Conservation (phyloP, 2,329 filamentous ascomycete species). For the Pseudogymnoascus sp. region DNA sequence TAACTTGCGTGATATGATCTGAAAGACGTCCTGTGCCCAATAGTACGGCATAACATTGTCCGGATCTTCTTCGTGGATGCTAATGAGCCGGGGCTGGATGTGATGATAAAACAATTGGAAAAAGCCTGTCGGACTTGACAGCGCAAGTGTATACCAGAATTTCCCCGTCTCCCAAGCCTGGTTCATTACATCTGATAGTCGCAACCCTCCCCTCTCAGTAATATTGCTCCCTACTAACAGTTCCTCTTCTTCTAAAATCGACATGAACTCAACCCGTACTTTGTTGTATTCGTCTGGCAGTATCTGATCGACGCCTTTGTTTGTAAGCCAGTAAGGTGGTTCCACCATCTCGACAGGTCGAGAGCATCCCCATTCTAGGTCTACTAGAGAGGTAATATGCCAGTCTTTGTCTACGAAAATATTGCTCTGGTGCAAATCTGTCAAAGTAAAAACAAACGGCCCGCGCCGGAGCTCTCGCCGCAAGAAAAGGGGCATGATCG, state of each 20-base stretch:
- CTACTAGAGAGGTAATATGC: conserved; percentile 26
- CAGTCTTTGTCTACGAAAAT: conserved; percentile 31
- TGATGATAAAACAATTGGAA: conserved; percentile 20
- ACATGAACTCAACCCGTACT: conserved; percentile 18
- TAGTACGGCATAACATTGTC: conserved; percentile 12
- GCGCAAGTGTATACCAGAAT: conserved; percentile 22
- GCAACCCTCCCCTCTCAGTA: conserved; percentile 12
- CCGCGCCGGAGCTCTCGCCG: conserved; percentile 22
- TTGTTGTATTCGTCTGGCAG: conserved; percentile 13
- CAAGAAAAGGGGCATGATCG: conserved; percentile 19
- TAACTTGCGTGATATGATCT: conserved; percentile 11
- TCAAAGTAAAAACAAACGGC: conserved; percentile 29
- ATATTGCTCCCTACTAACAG: conserved; percentile 13
- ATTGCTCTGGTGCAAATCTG: conserved; percentile 34
- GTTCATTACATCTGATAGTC: conserved; percentile 4
- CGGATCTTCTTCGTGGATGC: conserved; percentile 10
- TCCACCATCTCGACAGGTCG: conserved; percentile 26
- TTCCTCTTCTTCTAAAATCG: conserved; percentile 18
- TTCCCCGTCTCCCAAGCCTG: conserved; percentile 19
- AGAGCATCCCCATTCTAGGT: conserved; percentile 29
- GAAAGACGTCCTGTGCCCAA: conserved; percentile 12
- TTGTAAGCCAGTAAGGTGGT: conserved; percentile 27
- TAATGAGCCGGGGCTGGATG: conserved; percentile 19
- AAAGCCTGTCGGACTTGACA: conserved; percentile 20
- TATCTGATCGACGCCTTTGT: conserved; percentile 14